These are phyloP conservation scores for Geotrichum phurueaensis DNA, from an alignment of 1,139 yeast species.

Conservation along the genomic window DNA sequence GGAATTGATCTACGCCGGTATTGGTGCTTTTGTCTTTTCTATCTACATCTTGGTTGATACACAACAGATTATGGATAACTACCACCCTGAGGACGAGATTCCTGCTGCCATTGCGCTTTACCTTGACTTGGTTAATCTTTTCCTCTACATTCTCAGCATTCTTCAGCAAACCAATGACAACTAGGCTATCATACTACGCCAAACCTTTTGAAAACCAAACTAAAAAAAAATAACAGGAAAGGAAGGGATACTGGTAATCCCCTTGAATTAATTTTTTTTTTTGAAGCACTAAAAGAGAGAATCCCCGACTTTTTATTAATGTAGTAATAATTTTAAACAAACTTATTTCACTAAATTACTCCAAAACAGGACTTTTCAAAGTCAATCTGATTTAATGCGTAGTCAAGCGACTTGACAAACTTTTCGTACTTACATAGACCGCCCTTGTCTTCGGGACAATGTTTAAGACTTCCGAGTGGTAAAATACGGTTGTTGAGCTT, in stretches of 20 bases:
- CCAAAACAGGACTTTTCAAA: constrained; percentile 37
- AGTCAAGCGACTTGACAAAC: constrained; percentile 34
- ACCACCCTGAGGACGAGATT: constrained; percentile 80
- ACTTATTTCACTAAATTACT: not conserved
- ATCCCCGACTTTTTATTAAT: not conserved
- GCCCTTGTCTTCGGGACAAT: constrained; percentile 34
- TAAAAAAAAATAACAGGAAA: too few species aligned
- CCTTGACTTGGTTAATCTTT: constrained; percentile 75
- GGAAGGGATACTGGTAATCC: too few species aligned
- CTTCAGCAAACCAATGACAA: constrained; percentile 47
- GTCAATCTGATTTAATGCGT: constrained; percentile 32
- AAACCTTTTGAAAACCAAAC: not conserved
- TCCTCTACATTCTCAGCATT: constrained; percentile 67
- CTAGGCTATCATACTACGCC: not conserved
- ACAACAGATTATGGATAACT: constrained; percentile 71
- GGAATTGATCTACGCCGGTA: constrained; percentile 60
- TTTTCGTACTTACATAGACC: constrained; percentile 37
- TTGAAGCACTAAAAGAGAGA: too few species aligned
- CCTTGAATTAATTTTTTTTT: too few species aligned
- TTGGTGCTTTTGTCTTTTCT: constrained; percentile 71
- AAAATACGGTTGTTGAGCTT: constrained; percentile 39
- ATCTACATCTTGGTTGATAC: constrained; percentile 76
- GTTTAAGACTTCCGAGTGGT: constrained; percentile 35
- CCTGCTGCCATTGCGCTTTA: constrained; percentile 72
- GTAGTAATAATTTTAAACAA: not conserved